Evolutionary conservation across 2,329 filamentous ascomycete species (phyloP).

Genomic region (Piedraia hortae): DNA sequence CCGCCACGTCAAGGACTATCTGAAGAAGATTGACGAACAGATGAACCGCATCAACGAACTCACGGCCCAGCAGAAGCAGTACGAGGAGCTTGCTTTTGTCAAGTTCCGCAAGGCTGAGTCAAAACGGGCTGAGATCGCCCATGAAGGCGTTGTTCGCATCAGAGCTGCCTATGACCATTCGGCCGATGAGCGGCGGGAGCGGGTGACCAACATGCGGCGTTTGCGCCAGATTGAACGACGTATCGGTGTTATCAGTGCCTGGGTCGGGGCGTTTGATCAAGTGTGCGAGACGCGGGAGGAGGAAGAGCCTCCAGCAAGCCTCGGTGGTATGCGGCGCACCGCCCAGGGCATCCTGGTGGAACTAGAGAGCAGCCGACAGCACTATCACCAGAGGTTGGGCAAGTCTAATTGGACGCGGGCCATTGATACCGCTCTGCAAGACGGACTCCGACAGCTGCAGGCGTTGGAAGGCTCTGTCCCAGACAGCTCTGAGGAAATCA

Average conservation of each 20-base stretch:
- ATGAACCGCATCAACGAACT: constrained; percentile 92
- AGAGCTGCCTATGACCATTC: constrained; percentile 66
- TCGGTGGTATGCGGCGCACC: constrained; percentile 57
- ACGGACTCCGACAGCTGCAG: constrained; percentile 52
- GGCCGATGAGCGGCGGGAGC: constrained; percentile 48
- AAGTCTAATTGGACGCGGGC: constrained; percentile 67
- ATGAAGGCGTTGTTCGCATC: constrained; percentile 56
- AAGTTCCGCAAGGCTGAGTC: constrained; percentile 82
- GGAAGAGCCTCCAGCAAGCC: constrained; percentile 35
- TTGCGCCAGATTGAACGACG: constrained; percentile 59
- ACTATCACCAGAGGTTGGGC: constrained; percentile 60
- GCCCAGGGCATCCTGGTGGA: constrained; percentile 72
- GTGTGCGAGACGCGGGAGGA: constrained; percentile 48
- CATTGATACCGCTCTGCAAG: constrained; percentile 65
- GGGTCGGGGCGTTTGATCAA: constrained; percentile 75
- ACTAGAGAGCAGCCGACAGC: constrained; percentile 67
- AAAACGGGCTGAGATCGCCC: constrained; percentile 47
- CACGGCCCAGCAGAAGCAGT: constrained; percentile 74
- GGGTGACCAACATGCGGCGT: constrained; percentile 52
- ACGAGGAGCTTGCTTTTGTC: constrained; percentile 50
- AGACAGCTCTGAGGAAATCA: constrained; percentile 33
- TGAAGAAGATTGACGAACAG: constrained; percentile 98
- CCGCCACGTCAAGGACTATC: constrained; percentile 92
- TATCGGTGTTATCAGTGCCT: constrained; percentile 62
- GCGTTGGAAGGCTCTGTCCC: constrained; percentile 34